These are phyloP conservation scores for Pseudozyma sp. DNA, from an alignment of 1,284 basidiomycete species.

Conservation along the genomic window DNA sequence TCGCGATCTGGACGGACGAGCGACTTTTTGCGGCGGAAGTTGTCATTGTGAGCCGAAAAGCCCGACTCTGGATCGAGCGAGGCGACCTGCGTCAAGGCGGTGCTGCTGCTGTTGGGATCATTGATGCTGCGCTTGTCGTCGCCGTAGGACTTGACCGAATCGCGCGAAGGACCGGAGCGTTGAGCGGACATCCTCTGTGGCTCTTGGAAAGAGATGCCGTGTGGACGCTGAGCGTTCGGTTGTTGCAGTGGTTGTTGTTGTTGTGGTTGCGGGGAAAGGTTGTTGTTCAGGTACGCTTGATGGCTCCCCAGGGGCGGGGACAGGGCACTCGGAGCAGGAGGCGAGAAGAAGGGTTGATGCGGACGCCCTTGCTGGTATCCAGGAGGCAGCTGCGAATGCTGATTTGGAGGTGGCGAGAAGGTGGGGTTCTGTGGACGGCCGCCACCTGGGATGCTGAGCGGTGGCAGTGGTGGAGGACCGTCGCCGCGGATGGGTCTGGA, in stretches of 20 bases:
- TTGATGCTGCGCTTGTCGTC: conserved; percentile 51
- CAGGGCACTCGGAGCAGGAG: conserved; percentile 14
- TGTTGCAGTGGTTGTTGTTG: conserved; percentile 10
- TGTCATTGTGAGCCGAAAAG: conserved; percentile 52
- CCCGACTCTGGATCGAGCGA: conserved; percentile 61
- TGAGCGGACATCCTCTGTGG: conserved; percentile 39
- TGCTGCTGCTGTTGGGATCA: conserved; percentile 48
- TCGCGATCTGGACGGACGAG: conserved; percentile 93
- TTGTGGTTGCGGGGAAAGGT: neutral
- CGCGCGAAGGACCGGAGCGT: conserved; percentile 50
- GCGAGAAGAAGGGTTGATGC: conserved; percentile 34
- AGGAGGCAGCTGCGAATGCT: conserved; percentile 44
- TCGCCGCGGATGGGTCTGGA: conserved; percentile 22
- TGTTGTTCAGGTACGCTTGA: conserved; percentile 24
- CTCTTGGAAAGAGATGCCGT: conserved; percentile 60
- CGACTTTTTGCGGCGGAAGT: conserved; percentile 84
- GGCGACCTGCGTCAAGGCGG: conserved; percentile 39
- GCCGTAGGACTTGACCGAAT: conserved; percentile 52
- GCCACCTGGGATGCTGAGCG: conserved; percentile 37
- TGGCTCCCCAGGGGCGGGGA: conserved; percentile 16
- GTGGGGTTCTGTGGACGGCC: conserved; percentile 18
- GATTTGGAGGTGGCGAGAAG: conserved; percentile 24
- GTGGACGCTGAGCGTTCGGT: conserved; percentile 17
- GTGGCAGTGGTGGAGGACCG: conserved; percentile 41
- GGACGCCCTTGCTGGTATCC: conserved; percentile 12